Conservation (phyloP, 129 eudicot genomes). For the Dittrichia graveolens region DNA sequence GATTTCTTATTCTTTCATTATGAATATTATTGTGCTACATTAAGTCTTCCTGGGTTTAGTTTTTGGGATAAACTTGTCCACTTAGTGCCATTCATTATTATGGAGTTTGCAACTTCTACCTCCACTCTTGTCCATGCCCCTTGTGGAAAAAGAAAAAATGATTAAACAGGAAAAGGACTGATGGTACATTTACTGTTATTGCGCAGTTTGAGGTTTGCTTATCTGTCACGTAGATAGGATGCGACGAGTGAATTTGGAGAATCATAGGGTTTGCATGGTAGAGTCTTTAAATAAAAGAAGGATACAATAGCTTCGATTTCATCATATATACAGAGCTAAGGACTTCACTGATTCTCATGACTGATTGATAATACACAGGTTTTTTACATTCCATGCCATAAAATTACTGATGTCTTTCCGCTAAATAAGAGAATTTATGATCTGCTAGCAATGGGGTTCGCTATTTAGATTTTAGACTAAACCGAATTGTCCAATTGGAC, state of each 20-base stretch:
- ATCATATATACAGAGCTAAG: neutral
- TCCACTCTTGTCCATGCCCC: slow-evolving; percentile 17
- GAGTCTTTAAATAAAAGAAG: too few relatives aligned
- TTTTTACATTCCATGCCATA: slow-evolving; percentile 7
- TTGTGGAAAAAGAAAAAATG: neutral
- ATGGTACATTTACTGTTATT: neutral
- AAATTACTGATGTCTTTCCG: neutral
- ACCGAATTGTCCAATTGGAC: too few relatives aligned
- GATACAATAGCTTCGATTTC: too few relatives aligned
- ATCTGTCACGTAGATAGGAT: neutral
- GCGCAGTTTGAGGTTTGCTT: neutral
- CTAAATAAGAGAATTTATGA: neutral
- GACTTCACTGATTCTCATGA: slow-evolving; percentile 16
- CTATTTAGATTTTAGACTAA: too few relatives aligned
- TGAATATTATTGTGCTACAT: neutral
- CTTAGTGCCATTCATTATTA: slow-evolving; percentile 4
- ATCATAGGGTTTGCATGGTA: slow-evolving; percentile 1
- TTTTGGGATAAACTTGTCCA: neutral
- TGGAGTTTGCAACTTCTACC: neutral
- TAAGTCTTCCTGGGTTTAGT: slow-evolving; percentile 14
- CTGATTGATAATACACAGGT: neutral
- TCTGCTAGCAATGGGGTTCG: neutral
- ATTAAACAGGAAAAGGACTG: neutral
- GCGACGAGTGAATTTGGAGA: slow-evolving; percentile 3
- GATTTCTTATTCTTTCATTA: neutral